Evolutionary conservation across 2,329 filamentous ascomycete genomes (phyloP), one percentile per base, ranked within the genome.

Genomic region (Alternaria ventricosa): DNA sequence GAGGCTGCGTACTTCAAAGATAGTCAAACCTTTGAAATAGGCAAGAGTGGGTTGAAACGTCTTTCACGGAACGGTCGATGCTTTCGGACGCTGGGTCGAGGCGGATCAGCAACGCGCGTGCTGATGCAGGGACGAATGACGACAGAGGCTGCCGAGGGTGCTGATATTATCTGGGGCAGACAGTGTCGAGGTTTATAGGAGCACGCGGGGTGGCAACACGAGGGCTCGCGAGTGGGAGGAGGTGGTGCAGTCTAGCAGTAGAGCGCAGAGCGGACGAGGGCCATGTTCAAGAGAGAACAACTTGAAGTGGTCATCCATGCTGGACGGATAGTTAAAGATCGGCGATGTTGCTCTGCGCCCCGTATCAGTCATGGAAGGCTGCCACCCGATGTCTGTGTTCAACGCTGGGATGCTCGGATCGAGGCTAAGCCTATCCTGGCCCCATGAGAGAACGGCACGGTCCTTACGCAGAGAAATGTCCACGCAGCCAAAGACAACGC

Each of bases 301-400:
- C 56, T 64, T 70, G 68, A 49, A 67, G 62, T 67, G 68, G 68
- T 70, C 64, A 70, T 70, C 54, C 68, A 70, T 70, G 58, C 49
- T 69, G 55, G 61, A 61, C 53, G 57, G 57, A 61, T 67, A 55
- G 61, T 36, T 33, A 49, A 27, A 47, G 68, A 70, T 70, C 68
- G 68, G 64, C 68, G 68, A 70, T 74, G 70, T 63, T 71, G 67
- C 64, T 70, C 65, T 65, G 60, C 51, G 50, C 36, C 66, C 44
- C 55, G 59, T 63, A 64, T 60, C 60, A 60, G 64, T 61, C 64
- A 51, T 58, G 59, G 51, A 50, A 65, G 57, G 55, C 55, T 55
- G 58, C 63, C 45, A 41, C 54, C 64, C 71, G 71, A 74, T 74
- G 64, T 68, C 28, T 59, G 62, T 56, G 61, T 49, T 18, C 66